Percentiles rank a stretch among this genome's conserved stretches.
Evolutionary conservation across 495 filamentous ascomycete genomes (phyloP).

Genomic region (Hapsidospora chrysogenum): DNA sequence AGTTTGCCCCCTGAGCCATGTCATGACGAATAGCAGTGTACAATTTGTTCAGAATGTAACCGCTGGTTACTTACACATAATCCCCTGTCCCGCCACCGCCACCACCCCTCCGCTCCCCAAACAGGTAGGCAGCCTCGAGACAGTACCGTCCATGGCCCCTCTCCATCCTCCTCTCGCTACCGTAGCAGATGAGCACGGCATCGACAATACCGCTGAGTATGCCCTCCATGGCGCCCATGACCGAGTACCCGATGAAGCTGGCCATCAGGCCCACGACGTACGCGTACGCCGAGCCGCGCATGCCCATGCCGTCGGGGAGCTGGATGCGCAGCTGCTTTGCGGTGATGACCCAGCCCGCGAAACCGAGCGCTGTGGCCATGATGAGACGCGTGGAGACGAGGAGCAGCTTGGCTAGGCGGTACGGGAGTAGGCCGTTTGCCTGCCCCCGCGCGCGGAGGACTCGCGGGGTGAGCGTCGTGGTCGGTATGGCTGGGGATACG

Average conservation of each 20-base stretch:
- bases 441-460: constrained; percentile 33
- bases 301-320: constrained; percentile 26
- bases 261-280: constrained; percentile 89
- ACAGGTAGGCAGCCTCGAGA: constrained; percentile 69
- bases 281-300: constrained; percentile 79
- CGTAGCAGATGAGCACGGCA: constrained; percentile 84
- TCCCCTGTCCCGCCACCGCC: not conserved
- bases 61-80: too few species aligned
- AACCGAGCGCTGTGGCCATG: constrained; percentile 75
- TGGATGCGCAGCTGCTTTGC: constrained; percentile 49
- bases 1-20: too few species aligned
- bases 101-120: constrained; percentile 36
- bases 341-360: constrained; percentile 94
- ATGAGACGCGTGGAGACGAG: constrained; percentile 80
- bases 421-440: constrained; percentile 39
- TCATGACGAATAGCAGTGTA: too few species aligned
- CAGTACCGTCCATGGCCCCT: constrained; percentile 62
- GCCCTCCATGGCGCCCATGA: constrained; percentile 89
- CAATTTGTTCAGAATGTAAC: too few species aligned
- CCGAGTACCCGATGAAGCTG: constrained; percentile 85
- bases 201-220: constrained; percentile 85
- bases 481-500: constrained; percentile 40
- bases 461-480: constrained; percentile 42
- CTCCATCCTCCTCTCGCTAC: constrained; percentile 60
- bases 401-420: constrained; percentile 79